phyloP scores from a whole-genome alignment of 495 filamentous ascomycete species.

The Neurospora intermedia region DNA sequence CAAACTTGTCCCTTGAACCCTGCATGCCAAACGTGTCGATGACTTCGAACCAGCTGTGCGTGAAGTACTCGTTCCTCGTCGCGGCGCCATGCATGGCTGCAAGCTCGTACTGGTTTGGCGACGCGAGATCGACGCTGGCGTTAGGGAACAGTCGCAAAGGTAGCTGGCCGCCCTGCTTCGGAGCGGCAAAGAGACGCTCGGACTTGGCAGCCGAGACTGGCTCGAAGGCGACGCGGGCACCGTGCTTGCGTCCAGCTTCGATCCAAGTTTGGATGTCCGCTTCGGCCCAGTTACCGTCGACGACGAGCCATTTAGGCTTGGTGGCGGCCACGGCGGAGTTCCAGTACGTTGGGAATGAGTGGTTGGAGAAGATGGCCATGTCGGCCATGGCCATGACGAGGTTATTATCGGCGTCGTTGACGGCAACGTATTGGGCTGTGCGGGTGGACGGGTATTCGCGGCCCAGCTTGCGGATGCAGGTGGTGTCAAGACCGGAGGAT shows the following conservation, averaged over 20 bases:
- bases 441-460: conserved; percentile 37
- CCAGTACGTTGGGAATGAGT: conserved; percentile 44
- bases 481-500: conserved; percentile 50
- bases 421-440: conserved; percentile 83
- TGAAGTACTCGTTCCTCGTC: conserved; percentile 51
- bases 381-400: conserved; percentile 86
- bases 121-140: conserved; percentile 54
- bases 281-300: conserved; percentile 75
- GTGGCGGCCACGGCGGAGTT: conserved; percentile 42
- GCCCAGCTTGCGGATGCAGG: conserved; percentile 48
- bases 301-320: conserved; percentile 60
- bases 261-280: conserved; percentile 53
- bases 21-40: conserved; percentile 65
- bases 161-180: conserved; percentile 12
- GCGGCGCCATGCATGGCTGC: conserved; percentile 61
- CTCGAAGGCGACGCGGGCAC: conserved; percentile 65
- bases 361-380: conserved; percentile 69
- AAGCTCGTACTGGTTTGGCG: conserved; percentile 78
- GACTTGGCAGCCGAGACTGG: conserved; percentile 82
- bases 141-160: conserved; percentile 47
- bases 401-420: conserved; percentile 76
- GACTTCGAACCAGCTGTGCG: conserved; percentile 63
- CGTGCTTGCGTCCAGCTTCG: conserved; percentile 38
- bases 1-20: conserved; percentile 49
- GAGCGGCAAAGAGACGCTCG: conserved; percentile 48